Evolutionary conservation across 495 filamentous ascomycete genomes (phyloP), one percentile per base, ranked within the genome.

Genomic region (Aspergillus sclerotiicarbonarius): DNA sequence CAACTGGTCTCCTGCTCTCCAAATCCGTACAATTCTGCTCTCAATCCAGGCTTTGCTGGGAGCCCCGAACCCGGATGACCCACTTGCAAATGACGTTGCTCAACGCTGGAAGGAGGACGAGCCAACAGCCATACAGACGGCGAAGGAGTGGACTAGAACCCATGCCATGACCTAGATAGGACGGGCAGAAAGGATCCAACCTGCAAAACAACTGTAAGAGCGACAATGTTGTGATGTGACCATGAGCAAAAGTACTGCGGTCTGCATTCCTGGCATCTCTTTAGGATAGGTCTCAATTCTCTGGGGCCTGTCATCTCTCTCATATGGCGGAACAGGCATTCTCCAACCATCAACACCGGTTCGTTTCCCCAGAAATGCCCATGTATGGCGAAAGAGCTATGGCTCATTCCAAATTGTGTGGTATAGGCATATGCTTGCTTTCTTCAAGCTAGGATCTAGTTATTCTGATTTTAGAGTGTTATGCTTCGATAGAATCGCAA

Each of bases 1-100:
- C 68, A 99, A 99, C 81, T 99, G 94, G 94, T 98, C 94, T 19
- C 94, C 94, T 8, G 94, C 94, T 25, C 84, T 99, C 4, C 94
- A 99, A 70, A 99, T 99, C 69, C 88, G 94, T 32, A 99, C 94
- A 0, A 98, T 99, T 59, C 82, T 99, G 3, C 85, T 99, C 32
- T 96, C 92, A 18, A 99, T 99, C 69, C 94, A 99, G 74, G 94
- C 94, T 15, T 80, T 99, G 35, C 84, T 99, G 15, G 94, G 94
- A 30, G 95, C 94, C 8, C 94, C 94, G 12, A 99, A 99, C 71
- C 94, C 94, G 1, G 95, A 98, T 62, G 94, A 98, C 69, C 94
- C 94, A 12, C 82, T 98, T 41, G 94, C 94, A 30, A 94, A 96
- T 64, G 94, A 97, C 63, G 94, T 98, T 29, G 94, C 94, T n/a